phyloP scores from a whole-genome alignment of 768 basidiomycete genomes.

The Amanita rubescens region DNA sequence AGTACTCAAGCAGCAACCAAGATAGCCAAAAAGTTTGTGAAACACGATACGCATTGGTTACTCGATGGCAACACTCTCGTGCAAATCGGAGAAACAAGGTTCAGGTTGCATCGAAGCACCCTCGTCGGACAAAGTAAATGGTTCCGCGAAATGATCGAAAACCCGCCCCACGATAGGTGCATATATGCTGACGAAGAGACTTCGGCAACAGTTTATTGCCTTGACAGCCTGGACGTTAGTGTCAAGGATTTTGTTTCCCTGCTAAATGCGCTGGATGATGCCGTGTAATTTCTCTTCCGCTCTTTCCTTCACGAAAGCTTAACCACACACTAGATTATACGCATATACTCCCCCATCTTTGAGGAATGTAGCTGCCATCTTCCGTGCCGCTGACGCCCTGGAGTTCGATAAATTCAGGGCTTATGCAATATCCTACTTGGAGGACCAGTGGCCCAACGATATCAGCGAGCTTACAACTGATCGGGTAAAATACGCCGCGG shows the following conservation, averaged over 20 bases:
- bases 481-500: background rate
- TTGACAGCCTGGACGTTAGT: conserved; percentile 12
- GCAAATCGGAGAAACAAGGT: conserved; percentile 25
- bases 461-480: background rate
- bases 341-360: background rate
- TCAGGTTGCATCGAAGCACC: conserved; percentile 28
- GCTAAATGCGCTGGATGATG: conserved; percentile 24
- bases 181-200: conserved; percentile 10
- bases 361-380: background rate
- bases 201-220: background rate
- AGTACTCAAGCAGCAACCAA: background rate
- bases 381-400: background rate
- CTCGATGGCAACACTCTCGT: conserved; percentile 29
- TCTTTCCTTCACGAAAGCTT: background rate
- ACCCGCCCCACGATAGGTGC: conserved; percentile 5
- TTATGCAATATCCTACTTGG: background rate
- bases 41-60: conserved; percentile 21
- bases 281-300: conserved; percentile 18
- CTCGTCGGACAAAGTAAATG: conserved; percentile 24
- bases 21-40: background rate
- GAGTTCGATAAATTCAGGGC: background rate
- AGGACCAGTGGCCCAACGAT: background rate
- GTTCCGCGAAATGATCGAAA: conserved; percentile 20
- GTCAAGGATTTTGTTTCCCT: conserved; percentile 26
- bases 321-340: background rate